Evolutionary conservation across 2,329 filamentous ascomycete species (phyloP), one percentile per base, ranked within the genome.

Genomic region (Pleomassaria siparia): DNA sequence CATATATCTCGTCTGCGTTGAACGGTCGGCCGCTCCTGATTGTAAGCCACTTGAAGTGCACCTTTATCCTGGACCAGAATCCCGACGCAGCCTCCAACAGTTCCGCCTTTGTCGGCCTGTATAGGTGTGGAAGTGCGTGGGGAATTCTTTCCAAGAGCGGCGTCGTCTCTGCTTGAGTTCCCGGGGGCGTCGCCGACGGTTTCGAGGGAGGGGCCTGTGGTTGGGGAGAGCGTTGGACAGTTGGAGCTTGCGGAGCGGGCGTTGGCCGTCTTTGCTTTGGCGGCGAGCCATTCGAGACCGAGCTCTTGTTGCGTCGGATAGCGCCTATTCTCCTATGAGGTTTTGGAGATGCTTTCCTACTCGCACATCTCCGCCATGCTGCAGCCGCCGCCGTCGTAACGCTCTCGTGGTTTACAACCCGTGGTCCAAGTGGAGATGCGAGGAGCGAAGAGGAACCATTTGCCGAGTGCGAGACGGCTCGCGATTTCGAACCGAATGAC

Each of bases 31-130:
- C 89, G 67, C 91, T 96, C 65, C 91, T 81, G 61, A 99, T 99
- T 2, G 94, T 95, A 62, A 94, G 86, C 94, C 94, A 99, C 72
- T 99, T 99, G 76, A 97, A 95, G 32, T 91, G 87, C 20, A 97
- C 88, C 64, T 87, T 90, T 36, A 96, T 72, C 40, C 94, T 83
- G 53, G 95, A 87, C 85, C 90, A 94, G 69, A 97, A 96, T 1
- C 91, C 91, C 18, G 85, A 96, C 28, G 94, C 91, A 4, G 94
- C 92, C 16, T 89, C 87, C 28, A 99, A 78, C 22, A 99, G 80
- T 70, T 99, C 94, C 67, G 96, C 91, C 66, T 95, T 96, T 7
- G 87, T 92, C 4, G 94, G 92, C 16, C 91, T 81, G 74, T 96
- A 81, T 29, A 85, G 69, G 53, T 84, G 90, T 59, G 88, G 87